Base-by-base conservation (phyloP, 306 rosid genomes). In the Rosa lucieae region DNA sequence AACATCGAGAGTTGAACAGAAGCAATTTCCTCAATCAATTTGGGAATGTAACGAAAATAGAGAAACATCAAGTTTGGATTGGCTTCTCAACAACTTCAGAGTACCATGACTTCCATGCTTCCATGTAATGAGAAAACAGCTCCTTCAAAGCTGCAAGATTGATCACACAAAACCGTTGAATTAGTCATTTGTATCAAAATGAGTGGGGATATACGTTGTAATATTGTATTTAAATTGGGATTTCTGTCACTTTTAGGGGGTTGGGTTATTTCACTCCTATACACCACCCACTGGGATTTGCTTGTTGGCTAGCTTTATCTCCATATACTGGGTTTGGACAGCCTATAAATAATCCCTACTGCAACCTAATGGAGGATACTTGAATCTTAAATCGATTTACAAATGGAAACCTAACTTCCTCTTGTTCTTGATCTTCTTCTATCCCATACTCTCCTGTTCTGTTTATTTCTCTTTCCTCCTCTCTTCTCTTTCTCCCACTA, bases 51-150 rank as follows among this genome's bases (percentile, higher is more conserved):
- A 40, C 26, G 13, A 17, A 39, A 55, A 26, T 9, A 35, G 29
- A 18, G 77, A 46, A 76, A 75, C 29, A 80, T 89, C 86, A 95
- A 85, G 85, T 80, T 76, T 84, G 78, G 26, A 81, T 61, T 26
- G 89, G 77, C 88, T 91, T 89, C 55, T 85, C 93, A 44, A 91
- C 87, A 29, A 93, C 89, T 88, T 91, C 96, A 0, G 91, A 86
- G 93, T 89, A 88, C 98, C 98, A 92, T 58, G 91, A 84, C 71
- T 83, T 87, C 94, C 97, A 92, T 73, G 99, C 98, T 77, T 95
- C 97, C 92, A 84, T 82, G 85, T 91, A 95, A 87, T 95, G 97
- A 20, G 95, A 80, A 84, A 89, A 93, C 37, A 95, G 90, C 20
- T 95, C 99, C 84, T 73, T 91, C 85, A 94, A 75, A 61, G 92